Percentiles rank a stretch among this genome's conserved stretches.
phyloP scores from a whole-genome alignment of 495 filamentous ascomycete genomes.

The Xylaria cubensis region DNA sequence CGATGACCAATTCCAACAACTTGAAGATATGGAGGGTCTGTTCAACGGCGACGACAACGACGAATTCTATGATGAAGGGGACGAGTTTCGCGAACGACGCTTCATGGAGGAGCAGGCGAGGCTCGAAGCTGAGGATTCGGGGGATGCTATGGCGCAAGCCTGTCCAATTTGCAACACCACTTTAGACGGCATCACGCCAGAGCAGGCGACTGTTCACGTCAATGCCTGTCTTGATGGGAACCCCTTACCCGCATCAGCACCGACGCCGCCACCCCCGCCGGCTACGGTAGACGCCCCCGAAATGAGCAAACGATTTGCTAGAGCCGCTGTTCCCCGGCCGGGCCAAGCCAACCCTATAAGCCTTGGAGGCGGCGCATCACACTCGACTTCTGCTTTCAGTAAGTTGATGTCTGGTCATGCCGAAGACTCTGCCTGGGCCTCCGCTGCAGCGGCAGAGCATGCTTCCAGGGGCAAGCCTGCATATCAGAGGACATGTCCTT shows the following conservation, averaged over 20 bases:
- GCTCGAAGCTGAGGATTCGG: conserved; percentile 61
- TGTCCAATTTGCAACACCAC: conserved; percentile 81
- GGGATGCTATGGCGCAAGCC: conserved; percentile 46
- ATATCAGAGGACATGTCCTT: conserved; percentile 89
- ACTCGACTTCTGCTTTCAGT: conserved; percentile 73
- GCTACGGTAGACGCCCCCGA: conserved; percentile 46
- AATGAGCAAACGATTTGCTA: conserved; percentile 63
- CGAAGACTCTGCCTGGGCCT: conserved; percentile 89
- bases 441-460: conserved; percentile 79
- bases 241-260: conserved; percentile 54
- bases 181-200: conserved; percentile 64
- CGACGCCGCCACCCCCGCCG: conserved; percentile 32
- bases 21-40: conserved; percentile 68
- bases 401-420: conserved; percentile 91
- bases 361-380: conserved; percentile 47
- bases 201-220: conserved; percentile 75
- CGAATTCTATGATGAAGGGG: conserved; percentile 57
- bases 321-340: conserved; percentile 73
- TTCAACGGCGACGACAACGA: conserved; percentile 58
- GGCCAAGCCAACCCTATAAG: conserved; percentile 78
- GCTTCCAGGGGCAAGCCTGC: conserved; percentile 86
- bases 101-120: conserved; percentile 68
- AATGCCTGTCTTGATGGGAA: conserved; percentile 92
- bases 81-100: conserved; percentile 65
- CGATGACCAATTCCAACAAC: conserved; percentile 62